Conservation (phyloP, 495 filamentous ascomycete genomes). For the Aspergillus panamensis region DNA sequence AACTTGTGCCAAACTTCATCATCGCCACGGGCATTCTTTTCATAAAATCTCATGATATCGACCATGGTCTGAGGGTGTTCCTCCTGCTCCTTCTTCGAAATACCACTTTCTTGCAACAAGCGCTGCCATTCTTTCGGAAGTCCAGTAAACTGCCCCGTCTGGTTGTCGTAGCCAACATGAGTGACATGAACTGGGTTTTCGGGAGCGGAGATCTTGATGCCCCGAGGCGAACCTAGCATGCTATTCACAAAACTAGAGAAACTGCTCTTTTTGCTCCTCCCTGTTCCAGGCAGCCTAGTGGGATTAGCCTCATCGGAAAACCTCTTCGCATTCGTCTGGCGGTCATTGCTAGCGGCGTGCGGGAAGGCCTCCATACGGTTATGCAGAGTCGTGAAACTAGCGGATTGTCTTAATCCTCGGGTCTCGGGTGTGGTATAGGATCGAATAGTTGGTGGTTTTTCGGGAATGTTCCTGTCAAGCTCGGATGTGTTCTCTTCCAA, state of each 20-base stretch:
- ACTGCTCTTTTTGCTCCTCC: constrained; percentile 81
- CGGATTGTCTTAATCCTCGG: constrained; percentile 69
- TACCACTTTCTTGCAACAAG: constrained; percentile 90
- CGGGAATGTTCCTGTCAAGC: constrained; percentile 36
- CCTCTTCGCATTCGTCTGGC: constrained; percentile 61
- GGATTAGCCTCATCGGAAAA: constrained; percentile 80
- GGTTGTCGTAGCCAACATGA: constrained; percentile 95
- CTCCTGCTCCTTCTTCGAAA: constrained; percentile 92
- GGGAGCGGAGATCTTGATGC: constrained; percentile 88
- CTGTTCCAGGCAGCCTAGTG: constrained; percentile 50
- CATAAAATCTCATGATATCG: constrained; percentile 94
- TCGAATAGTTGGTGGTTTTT: constrained; percentile 48
- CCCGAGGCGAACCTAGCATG: constrained; percentile 83
- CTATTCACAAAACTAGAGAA: constrained; percentile 95
- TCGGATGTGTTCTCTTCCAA: constrained; percentile 57
- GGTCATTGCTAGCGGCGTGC: constrained; percentile 33
- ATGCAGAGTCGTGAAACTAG: constrained; percentile 66
- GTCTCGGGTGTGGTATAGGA: constrained; percentile 59
- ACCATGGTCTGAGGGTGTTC: constrained; percentile 92
- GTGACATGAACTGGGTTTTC: constrained; percentile 98
- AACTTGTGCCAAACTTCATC: constrained; percentile 96
- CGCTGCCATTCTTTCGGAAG: constrained; percentile 98
- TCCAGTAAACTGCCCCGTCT: constrained; percentile 95
- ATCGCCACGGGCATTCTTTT: constrained; percentile 79
- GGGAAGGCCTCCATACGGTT: constrained; percentile 56